Conservation (phyloP, 2,329 filamentous ascomycete genomes). For the Neurospora sp. region DNA sequence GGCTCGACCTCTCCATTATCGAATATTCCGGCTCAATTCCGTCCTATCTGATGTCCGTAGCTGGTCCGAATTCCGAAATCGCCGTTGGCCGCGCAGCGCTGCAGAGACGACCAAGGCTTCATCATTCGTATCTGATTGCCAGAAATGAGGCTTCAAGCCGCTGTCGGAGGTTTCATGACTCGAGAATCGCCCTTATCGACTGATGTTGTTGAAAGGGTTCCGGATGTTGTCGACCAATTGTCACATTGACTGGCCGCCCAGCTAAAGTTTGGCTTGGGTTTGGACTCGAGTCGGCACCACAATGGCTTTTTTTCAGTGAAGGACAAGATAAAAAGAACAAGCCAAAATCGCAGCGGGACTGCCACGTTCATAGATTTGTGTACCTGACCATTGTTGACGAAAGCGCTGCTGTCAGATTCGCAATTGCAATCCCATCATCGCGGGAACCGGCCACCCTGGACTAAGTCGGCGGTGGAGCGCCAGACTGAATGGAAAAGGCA, state of each 20-base stretch:
- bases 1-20: background rate
- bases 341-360: background rate
- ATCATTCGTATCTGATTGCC: background rate
- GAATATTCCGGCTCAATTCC: background rate
- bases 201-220: background rate
- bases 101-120: background rate
- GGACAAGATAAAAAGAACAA: background rate
- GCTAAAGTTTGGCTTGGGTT: background rate
- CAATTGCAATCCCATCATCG: background rate
- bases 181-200: background rate
- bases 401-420: background rate
- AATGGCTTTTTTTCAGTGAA: background rate
- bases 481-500: background rate
- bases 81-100: background rate
- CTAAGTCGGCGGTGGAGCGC: background rate
- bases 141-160: background rate
- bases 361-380: background rate
- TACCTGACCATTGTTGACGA: background rate
- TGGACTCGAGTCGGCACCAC: background rate
- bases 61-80: background rate
- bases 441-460: background rate
- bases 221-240: background rate
- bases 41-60: background rate
- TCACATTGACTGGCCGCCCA: background rate
- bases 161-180: background rate